Base-by-base conservation (phyloP, 371 early-diverging fungal genomes). In the Choanephora cucurbitarum region DNA sequence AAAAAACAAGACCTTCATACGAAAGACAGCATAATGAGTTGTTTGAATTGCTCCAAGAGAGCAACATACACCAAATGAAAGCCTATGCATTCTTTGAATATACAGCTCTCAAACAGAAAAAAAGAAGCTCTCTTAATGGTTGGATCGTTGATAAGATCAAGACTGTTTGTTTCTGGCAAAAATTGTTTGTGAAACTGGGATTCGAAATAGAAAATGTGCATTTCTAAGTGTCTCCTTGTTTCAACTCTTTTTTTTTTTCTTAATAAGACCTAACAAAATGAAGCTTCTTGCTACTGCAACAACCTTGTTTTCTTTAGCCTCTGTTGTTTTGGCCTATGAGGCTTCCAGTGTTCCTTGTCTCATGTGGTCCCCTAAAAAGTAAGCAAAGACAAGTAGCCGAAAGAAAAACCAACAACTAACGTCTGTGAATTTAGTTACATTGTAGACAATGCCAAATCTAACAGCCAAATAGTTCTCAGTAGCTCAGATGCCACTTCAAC, bases 321-420 rank as follows among this genome's bases (percentile, higher is more conserved):
- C 67, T n/a, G 44, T 62, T 43, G 67, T 58, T 15, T 34, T 61
- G 22, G 71, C 71, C n/a, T 71, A 67, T 57, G 71, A 71, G 44
- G 37, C 37, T 37, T 48, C 53, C 28, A 71, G 67, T 21, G 71
- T 67, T 3, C 71, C 71, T 19, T 67, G 64, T 52, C 24, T 71
- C n/a, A 52, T 67, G 45, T 71, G 71, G 71, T 71, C 71, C 22
- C 71, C 67, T 23, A 67, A 64, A 50, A 58, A 64, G 71, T 71
- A 59, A 55, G 45, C 15, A 44, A 44, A 34, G 24, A 44, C 7
- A 19, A 44, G 7, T 11, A 28, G 10, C n/a, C n/a, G n/a, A n/a
- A 18, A 32, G n/a, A 19, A 15, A n/a, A 42, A 23, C 52, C 43
- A 18, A 24, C n/a, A n/a, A n/a, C n/a, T n/a, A n/a, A n/a, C n/a